Evolutionary conservation across 176 grass and related monocot species (phyloP).

Genomic region (Zoysia japonica): DNA sequence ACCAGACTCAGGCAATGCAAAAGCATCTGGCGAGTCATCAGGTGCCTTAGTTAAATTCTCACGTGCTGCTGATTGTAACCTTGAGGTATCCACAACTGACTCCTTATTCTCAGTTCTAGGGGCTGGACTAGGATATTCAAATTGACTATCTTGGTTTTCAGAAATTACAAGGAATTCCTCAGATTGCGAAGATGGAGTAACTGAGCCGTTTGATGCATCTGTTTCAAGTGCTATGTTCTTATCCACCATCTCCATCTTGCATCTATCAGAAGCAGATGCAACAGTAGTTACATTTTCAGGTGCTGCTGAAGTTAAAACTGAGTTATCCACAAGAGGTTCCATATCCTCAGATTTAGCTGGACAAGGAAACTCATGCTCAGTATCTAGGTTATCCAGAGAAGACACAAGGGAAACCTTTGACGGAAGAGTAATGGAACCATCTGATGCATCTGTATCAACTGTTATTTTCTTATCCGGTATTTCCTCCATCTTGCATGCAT

Average conservation of each 20-base stretch:
- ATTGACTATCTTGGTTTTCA: conserved; percentile 25
- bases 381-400: conserved; percentile 21
- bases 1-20: conserved; percentile 35
- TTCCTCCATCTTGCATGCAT: neutral
- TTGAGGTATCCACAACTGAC: conserved; percentile 7
- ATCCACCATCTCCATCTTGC: conserved; percentile 15
- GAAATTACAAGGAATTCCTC: neutral
- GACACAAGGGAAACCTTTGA: neutral
- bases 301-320: conserved; percentile 13
- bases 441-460: conserved; percentile 14
- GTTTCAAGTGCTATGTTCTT: conserved; percentile 6
- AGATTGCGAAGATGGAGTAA: conserved; percentile 16
- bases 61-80: conserved; percentile 17
- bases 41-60: conserved; percentile 25
- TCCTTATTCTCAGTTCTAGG: conserved; percentile 36
- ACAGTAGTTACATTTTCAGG: conserved; percentile 30
- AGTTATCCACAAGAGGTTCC: conserved; percentile 19
- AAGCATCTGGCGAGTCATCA: conserved; percentile 30
- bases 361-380: conserved; percentile 36
- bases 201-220: conserved; percentile 13
- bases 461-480: conserved; percentile 11
- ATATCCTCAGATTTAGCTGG: conserved; percentile 31
- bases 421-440: conserved; percentile 11
- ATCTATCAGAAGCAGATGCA: conserved; percentile 1
- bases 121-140: conserved; percentile 33